Evolutionary conservation across 306 rosid species (phyloP).

Genomic region (Dalbergia oliveri): DNA sequence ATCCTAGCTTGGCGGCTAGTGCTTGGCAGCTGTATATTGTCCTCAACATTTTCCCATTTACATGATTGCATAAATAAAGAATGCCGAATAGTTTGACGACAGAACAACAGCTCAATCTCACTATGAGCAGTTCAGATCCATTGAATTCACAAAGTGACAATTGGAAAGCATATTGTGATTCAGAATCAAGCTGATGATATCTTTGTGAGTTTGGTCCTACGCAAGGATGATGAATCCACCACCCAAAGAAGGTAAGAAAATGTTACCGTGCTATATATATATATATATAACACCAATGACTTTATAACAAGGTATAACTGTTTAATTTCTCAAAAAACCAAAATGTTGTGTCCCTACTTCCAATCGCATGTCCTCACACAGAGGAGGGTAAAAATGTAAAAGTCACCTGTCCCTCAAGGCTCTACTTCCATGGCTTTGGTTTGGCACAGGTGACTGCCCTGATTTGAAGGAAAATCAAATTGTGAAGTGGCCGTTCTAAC

Average conservation of each 20-base stretch:
- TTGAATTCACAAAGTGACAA: constrained; percentile 37
- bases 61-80: constrained; percentile 51
- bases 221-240: constrained; percentile 37
- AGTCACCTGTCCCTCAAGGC: background rate
- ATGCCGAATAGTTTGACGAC: constrained; percentile 50
- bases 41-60: constrained; percentile 32
- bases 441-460: background rate
- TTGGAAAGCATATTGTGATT: constrained; percentile 28
- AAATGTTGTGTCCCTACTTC: constrained; percentile 30
- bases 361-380: background rate
- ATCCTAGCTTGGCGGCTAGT: constrained; percentile 52
- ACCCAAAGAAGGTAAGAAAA: constrained; percentile 33
- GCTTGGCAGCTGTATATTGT: constrained; percentile 47
- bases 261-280: background rate
- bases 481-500: background rate
- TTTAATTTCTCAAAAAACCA: background rate
- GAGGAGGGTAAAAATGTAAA: constrained; percentile 14
- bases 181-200: constrained; percentile 14
- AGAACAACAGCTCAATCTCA: constrained; percentile 43
- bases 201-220: constrained; percentile 39
- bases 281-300: constrained; percentile 19
- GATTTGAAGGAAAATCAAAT: background rate
- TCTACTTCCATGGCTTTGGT: background rate
- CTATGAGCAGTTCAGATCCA: constrained; percentile 48
- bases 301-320: background rate